Base-by-base conservation (phyloP, 169 alveolate species). In the Babesia gibsoni region DNA sequence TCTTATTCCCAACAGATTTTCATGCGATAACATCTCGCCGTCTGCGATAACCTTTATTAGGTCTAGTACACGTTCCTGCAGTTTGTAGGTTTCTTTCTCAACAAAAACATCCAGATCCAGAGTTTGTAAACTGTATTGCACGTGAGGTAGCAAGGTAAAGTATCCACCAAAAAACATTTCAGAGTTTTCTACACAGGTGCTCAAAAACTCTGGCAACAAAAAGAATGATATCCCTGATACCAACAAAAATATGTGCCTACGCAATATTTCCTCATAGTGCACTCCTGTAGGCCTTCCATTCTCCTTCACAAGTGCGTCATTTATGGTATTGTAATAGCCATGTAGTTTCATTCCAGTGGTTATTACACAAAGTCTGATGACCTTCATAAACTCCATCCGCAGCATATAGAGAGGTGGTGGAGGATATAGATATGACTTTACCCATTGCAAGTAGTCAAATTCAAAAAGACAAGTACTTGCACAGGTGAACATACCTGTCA, bases 331-430 rank as follows among this genome's bases (percentile, higher is more conserved):
- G 46, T 48, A 63, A 25, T 67, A 65, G 16, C 65, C 67, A 29
- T 27, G 14, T 41, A 48, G 36, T 16, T 30, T 45, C 45, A 56
- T 27, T 12, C 33, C 59, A 0, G 67, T 36, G 5, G 77, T 48
- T 4, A 25, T n/a, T 32, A 66, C 30, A 6, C 23, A 23, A 14
- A 14, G 29, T 48, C 63, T 39, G 20, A 77, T 37, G 23, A 77
- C 27, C 1, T 54, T 45, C 42, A 77, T 27, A 4, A 67, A 25
- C 36, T 46, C 45, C 12, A 64, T 10, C 20, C 85, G 69, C 72
- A 77, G 57, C 41, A 33, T 0, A 29, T 77, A 66, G 2, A 77
- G 41, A 12, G 80, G 85, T 23, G 85, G 85, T 2, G 81, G 80
- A 9, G 85, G 83, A 23, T 67, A 67, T 42, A 77, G 52, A 18